phyloP scores from a whole-genome alignment of 352 stramenopile genomes.

The Aphanomyces stellatus region DNA sequence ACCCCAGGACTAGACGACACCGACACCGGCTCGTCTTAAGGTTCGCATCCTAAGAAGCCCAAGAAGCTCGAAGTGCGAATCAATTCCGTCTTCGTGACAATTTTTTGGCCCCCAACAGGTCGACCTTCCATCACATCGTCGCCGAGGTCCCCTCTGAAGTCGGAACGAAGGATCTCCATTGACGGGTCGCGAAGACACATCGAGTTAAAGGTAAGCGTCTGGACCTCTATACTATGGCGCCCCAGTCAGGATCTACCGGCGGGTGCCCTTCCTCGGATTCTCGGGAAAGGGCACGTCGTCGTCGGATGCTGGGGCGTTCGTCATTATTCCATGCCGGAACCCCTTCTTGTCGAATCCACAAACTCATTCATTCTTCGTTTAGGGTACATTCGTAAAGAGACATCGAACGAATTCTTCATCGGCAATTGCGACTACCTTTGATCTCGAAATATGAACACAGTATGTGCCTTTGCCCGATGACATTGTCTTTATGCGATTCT shows the following conservation, averaged over 20 bases:
- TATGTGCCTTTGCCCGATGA: neutral
- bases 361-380: too few species aligned
- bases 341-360: too few species aligned
- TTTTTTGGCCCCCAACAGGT: neutral
- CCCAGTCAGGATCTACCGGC: neutral
- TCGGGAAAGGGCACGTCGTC: neutral
- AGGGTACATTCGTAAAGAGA: neutral
- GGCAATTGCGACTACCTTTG: neutral
- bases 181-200: neutral
- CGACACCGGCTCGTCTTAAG: neutral
- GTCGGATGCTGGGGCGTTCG: too few species aligned
- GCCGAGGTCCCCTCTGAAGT: neutral
- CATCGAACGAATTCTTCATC: neutral
- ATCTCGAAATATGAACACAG: conserved; percentile 1
- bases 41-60: neutral
- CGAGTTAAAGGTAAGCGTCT: too few species aligned
- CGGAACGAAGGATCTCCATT: neutral
- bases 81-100: neutral
- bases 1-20: neutral
- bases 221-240: too few species aligned
- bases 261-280: neutral
- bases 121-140: conserved; percentile 7
- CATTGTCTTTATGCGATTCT: neutral
- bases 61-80: neutral
- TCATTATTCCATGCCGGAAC: neutral